Evolutionary conservation across 1,284 basidiomycete species (phyloP).

Genomic region (Pholiota adiposa): DNA sequence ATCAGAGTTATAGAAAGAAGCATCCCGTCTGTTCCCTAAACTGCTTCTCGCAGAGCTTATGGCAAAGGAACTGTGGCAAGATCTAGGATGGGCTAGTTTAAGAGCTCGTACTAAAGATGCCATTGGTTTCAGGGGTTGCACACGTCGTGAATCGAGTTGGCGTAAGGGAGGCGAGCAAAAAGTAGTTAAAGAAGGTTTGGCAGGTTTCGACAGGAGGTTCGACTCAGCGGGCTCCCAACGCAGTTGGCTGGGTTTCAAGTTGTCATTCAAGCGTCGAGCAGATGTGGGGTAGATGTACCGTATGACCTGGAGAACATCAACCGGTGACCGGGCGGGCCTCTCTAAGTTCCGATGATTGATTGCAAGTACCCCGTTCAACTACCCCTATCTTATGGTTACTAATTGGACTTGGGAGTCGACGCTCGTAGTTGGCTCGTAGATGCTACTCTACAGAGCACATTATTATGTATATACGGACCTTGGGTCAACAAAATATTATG

Average conservation of each 20-base stretch:
- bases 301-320: too few relatives aligned
- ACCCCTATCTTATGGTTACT: background rate
- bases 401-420: background rate
- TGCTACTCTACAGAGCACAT: background rate
- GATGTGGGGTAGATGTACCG: background rate
- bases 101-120: slow-evolving; percentile 10
- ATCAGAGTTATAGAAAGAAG: slow-evolving; percentile 74
- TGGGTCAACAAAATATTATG: too few relatives aligned
- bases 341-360: background rate
- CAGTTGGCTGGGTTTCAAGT: background rate
- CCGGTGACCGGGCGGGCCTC: slow-evolving; percentile 5
- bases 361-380: background rate
- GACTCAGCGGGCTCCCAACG: background rate
- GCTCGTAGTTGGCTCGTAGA: too few relatives aligned
- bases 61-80: background rate
- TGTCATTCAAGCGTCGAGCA: slow-evolving; percentile 2
- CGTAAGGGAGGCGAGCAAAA: background rate
- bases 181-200: background rate
- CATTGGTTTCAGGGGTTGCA: slow-evolving; percentile 6
- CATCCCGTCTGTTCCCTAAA: slow-evolving; percentile 32
- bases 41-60: background rate
- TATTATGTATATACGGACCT: too few relatives aligned
- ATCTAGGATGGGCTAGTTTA: slow-evolving; percentile 4
- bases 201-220: background rate
- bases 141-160: too few relatives aligned